These are phyloP conservation scores for Schwanniomyces sp. DNA, from an alignment of 805 yeast species.

Conservation along the genomic window DNA sequence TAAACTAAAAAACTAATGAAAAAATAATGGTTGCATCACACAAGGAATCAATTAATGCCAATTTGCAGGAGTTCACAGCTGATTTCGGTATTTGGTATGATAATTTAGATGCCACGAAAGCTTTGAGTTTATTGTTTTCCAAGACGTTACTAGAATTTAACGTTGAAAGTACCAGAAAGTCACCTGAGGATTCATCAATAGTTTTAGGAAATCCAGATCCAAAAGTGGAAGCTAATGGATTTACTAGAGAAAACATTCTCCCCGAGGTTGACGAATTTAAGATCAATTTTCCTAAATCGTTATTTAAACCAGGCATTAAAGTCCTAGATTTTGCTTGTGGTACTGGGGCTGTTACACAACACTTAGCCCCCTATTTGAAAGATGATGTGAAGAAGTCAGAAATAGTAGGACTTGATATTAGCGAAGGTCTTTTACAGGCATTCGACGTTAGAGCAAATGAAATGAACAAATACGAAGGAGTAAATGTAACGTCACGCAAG, in stretches of 20 bases:
- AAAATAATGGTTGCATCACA: constrained; percentile 13
- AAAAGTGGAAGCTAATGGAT: constrained; percentile 8
- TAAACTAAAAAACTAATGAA: background rate
- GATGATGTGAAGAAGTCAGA: constrained; percentile 14
- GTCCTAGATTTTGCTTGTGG: constrained; percentile 47
- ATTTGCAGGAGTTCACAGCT: constrained; percentile 16
- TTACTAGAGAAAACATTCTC: constrained; percentile 7
- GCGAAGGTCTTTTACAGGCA: constrained; percentile 16
- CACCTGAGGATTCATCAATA: constrained; percentile 10
- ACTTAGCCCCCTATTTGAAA: constrained; percentile 27
- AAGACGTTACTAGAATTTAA: constrained; percentile 20
- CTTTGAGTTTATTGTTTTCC: constrained; percentile 17
- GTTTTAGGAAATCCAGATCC: constrained; percentile 18
- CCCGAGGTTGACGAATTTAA: constrained; percentile 11
- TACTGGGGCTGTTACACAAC: constrained; percentile 34
- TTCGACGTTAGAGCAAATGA: constrained; percentile 14
- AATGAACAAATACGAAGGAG: constrained; percentile 1
- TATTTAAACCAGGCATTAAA: constrained; percentile 19
- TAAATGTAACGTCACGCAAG: constrained; percentile 10
- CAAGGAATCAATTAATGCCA: constrained; percentile 22
- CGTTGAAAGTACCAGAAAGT: constrained; percentile 9
- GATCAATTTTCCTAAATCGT: constrained; percentile 8
- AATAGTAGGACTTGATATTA: constrained; percentile 39
- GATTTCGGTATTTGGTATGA: constrained; percentile 22
- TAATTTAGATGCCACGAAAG: constrained; percentile 12